Evolutionary conservation across 306 rosid species (phyloP), one percentile per base, ranked within the genome.

Genomic region (Neltuma alba): DNA sequence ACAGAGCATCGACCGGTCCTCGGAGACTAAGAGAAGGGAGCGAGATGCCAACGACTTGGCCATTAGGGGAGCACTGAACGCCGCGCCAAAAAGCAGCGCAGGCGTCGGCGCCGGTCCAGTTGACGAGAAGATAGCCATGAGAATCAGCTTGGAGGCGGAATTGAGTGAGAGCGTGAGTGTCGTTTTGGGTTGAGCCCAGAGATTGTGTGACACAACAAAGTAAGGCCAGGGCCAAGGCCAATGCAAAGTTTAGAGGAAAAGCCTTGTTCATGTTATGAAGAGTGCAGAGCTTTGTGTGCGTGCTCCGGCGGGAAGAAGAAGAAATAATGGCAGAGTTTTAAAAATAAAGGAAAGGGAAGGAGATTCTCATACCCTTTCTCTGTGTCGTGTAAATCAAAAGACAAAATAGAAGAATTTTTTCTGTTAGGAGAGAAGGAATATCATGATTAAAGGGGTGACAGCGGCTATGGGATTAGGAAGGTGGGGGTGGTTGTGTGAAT

Each of bases 11-110:
- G 3, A 95, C 71, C 0, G 98, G 91, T 13, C 99, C 99, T 3
- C 99, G 91, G 30, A 95, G 95, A 70, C 87, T 88, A 76, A 90
- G 89, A 16, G 98, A 88, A 63, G 98, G 93, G 36, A 95, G 97
- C 4, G 88, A 76, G 65, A 95, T 87, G 20, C 78, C 54, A 33
- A 81, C 9, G 81, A 93, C 96, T 0, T 94, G 91, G 63, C 83
- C 83, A 64, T 33, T 79, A 28, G 79, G 18, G 36, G 98, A 84
- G 84, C 99, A 95, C 4, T 8, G 73, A 31, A 95, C 96, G 1
- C 99, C 99, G 16, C 52, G 71, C 99, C 99, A 95, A 0, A 78
- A 1, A n/a, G 89, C 74, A n/a, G 75, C 38, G 87, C 99, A 93
- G 10, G 99, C 88, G 65, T 90, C 85, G 36, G 76, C 20, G 34